A percentile compares a stretch with the other conserved stretches of the same genome.
These are phyloP conservation scores for Fusarium pilosicola DNA, from an alignment of 2,329 filamentous ascomycete genomes.

Conservation along the genomic window DNA sequence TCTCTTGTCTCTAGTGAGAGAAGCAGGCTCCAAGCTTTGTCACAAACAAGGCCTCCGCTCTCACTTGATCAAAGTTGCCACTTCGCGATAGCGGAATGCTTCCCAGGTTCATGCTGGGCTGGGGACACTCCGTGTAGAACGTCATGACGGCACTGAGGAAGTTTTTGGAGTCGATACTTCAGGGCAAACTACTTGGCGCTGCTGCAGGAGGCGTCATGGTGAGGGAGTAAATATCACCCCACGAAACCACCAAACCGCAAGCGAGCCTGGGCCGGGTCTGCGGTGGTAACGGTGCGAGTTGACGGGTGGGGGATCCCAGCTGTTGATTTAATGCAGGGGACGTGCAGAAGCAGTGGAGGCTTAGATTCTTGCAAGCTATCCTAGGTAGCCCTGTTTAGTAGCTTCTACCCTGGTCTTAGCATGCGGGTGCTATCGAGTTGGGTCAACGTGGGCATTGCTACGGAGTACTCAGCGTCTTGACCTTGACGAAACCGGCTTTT, in stretches of 20 bases:
- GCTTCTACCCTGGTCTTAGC: conserved; percentile 23
- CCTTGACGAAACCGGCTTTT: conserved; percentile 20
- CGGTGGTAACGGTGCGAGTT: conserved; percentile 43
- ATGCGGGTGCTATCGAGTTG: conserved; percentile 37
- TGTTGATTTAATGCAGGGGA: conserved; percentile 42
- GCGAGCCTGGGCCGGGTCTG: conserved; percentile 37
- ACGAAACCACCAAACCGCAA: conserved; percentile 40
- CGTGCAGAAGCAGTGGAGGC: conserved; percentile 23
- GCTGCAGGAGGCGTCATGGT: conserved; percentile 35
- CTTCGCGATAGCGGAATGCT: conserved; percentile 1
- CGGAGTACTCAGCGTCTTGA: conserved; percentile 9
- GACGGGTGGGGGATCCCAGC: conserved; percentile 32
- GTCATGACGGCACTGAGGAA: conserved; percentile 15
- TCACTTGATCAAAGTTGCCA: conserved; percentile 9
- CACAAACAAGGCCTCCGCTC: conserved; percentile 30
- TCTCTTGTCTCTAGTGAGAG: background rate
- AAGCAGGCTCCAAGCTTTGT: background rate
- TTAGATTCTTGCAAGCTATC: conserved; percentile 19
- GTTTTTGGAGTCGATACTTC: background rate
- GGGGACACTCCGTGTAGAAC: conserved; percentile 13
- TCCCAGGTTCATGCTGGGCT: conserved; percentile 17
- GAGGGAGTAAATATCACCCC: conserved; percentile 41
- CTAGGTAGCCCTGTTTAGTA: background rate
- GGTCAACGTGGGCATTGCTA: conserved; percentile 2
- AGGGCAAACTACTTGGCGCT: conserved; percentile 18